Conservation (phyloP, 192 early-diverging fungal species). For the Endogone sp. region DNA sequence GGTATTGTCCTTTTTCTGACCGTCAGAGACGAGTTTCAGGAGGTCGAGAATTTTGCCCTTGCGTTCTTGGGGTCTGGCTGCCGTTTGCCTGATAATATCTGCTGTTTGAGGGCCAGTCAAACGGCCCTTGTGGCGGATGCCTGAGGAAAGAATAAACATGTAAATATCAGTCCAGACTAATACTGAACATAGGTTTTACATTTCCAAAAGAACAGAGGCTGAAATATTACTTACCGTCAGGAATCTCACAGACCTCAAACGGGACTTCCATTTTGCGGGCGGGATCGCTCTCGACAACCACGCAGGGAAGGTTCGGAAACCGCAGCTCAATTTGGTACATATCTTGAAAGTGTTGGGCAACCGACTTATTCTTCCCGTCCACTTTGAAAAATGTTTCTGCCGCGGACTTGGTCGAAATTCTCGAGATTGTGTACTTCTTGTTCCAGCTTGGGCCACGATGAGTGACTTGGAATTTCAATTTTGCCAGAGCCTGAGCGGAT, state of each 20-base stretch:
- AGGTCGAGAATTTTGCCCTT: no score
- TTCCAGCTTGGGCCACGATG: slow-evolving; percentile 3
- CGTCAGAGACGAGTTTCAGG: no score
- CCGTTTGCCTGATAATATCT: no score
- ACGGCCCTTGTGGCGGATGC: no score
- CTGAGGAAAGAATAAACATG: no score
- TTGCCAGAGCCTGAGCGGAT: not conserved
- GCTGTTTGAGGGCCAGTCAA: no score
- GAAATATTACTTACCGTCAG: no score
- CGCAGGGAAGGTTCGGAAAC: slow-evolving; percentile 68
- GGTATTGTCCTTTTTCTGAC: no score
- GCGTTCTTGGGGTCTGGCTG: no score
- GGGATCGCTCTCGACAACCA: slow-evolving; percentile 50
- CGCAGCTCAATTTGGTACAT: slow-evolving; percentile 59
- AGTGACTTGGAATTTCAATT: slow-evolving; percentile 1
- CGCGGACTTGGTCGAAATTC: not conserved
- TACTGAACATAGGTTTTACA: no score
- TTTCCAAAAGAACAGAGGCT: no score
- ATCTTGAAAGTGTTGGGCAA: slow-evolving; percentile 62
- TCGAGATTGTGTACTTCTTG: not conserved
- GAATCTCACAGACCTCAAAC: not conserved
- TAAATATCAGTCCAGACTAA: no score
- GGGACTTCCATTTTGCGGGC: slow-evolving; percentile 21
- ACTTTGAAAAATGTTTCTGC: slow-evolving; percentile 11
- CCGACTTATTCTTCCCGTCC: slow-evolving; percentile 39